phyloP scores from a whole-genome alignment of 495 filamentous ascomycete genomes.

The Physcia stellaris region DNA sequence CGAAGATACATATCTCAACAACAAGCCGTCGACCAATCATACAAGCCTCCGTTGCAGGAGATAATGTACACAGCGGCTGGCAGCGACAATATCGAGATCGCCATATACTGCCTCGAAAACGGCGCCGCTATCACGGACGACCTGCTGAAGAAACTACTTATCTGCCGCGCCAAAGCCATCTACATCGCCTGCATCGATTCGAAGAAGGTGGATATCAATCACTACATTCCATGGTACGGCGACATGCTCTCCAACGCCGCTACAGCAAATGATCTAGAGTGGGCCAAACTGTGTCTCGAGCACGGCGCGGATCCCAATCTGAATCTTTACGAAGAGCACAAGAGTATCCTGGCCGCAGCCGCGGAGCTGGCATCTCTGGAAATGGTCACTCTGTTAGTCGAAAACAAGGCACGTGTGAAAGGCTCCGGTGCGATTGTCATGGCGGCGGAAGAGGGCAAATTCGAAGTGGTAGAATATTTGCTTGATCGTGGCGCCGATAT shows the following conservation, averaged over 20 bases:
- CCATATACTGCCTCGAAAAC: slow-evolving; percentile 5
- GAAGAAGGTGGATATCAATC: slow-evolving; percentile 4
- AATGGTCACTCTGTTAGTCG: slow-evolving; percentile 1
- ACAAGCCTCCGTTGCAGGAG: slow-evolving; percentile 3
- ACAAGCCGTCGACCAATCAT: slow-evolving; percentile 1
- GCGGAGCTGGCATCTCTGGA: not conserved
- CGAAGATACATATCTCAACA: not conserved
- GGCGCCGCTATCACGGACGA: not conserved
- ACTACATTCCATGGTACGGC: slow-evolving; percentile 5
- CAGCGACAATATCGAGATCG: slow-evolving; percentile 3
- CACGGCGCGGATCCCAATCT: slow-evolving; percentile 8
- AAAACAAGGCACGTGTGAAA: slow-evolving; percentile 1
- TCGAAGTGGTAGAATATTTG: slow-evolving; percentile 8
- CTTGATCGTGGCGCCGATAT: slow-evolving; percentile 8
- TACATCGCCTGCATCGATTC: slow-evolving; percentile 2
- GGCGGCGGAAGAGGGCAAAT: slow-evolving; percentile 6
- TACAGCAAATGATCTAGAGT: not conserved
- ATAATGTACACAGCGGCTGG: slow-evolving; percentile 2
- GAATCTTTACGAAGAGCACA: slow-evolving; percentile 3
- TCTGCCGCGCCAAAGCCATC: slow-evolving; percentile 1
- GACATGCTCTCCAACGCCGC: slow-evolving; percentile 7
- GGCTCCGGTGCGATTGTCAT: not conserved
- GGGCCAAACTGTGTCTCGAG: slow-evolving; percentile 1
- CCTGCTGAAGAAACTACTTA: slow-evolving; percentile 2
- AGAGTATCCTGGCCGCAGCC: slow-evolving; percentile 3